Evolutionary conservation across 148 eudicot genomes (phyloP), one percentile per base, ranked within the genome.

Genomic region (Vaccinium vitisidaea): DNA sequence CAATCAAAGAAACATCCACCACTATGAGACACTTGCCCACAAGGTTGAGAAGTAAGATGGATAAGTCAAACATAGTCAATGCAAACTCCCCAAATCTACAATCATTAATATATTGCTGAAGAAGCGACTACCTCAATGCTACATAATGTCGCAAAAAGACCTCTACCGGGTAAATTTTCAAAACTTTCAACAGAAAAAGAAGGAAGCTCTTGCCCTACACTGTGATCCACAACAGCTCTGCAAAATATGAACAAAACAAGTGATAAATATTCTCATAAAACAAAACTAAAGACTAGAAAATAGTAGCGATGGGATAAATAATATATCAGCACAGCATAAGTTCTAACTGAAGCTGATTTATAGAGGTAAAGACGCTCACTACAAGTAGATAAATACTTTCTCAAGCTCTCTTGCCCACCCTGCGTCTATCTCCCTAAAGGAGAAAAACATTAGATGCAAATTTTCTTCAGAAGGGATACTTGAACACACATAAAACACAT

Each of bases 141-240:
- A 61, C 96, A 97, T 77, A 97, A 80, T 77, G 98, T 97, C 27
- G 99, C 99, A 84, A 83, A 90, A 83, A 97, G 96, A 83, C 99
- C 99, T 90, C 99, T 94, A 15, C 99, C 99, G 56, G 99, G 98
- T 36, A 97, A 84, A 79, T 93, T 95, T 88, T 94, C 98, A 87
- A 97, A 95, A 85, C 92, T 94, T 88, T 97, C 94, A 86, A 97
- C 91, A 79, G 92, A 88, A 84, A 97, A 82, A 52, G 93, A 87
- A 79, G 99, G 98, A 80, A 97, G 98, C 83, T 93, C 95, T 82
- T 90, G 84, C 63, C 95, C 98, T 30, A 84, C 71, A 85, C 98
- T 97, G 88, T 95, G 96, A 87, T 93, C 97, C 82, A 97, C 98
- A 89, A 97, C 96, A 87, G 98, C 99, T 92, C 99, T 97, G 96